Base-by-base conservation (phyloP, 139 green algal species). In the Cymbomonas tetramitiformis region DNA sequence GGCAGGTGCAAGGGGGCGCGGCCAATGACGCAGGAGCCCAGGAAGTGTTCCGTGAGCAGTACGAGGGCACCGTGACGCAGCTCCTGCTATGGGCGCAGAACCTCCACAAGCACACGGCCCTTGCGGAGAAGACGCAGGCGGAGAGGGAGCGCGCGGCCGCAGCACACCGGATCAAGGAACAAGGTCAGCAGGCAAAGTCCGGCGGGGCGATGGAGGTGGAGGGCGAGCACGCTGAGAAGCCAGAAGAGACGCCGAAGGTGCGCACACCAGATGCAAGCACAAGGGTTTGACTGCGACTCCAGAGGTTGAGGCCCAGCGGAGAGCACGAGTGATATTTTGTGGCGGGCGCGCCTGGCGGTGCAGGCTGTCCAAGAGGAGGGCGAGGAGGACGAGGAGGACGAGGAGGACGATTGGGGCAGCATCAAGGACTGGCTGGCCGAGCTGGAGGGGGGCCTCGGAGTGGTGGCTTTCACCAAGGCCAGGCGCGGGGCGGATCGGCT, bases 11-110 rank as follows among this genome's bases (percentile, higher is more conserved):
- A n/a, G n/a, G n/a, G n/a, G n/a, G n/a, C n/a, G n/a, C n/a, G n/a
- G n/a, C n/a, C n/a, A n/a, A n/a, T n/a, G n/a, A n/a, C n/a, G n/a
- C n/a, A n/a, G n/a, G n/a, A n/a, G n/a, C n/a, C n/a, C n/a, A n/a
- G n/a, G 5, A 6, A 6, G 29, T 5, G 28, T 21, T 57, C 3
- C 24, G 18, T n/a, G 49, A 57, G 4, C n/a, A 41, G n/a, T 23
- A 29, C 24, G 49, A 57, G 49, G 31, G 19, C 4, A 33, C 31
- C n/a, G 24, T 25, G 49, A 7, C 30, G 4, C 19, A 31, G 28
- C 9, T 38, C 1, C 23, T 60, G 10, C 15, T 60, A 18, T 60
- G 52, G 52, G 52, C 30, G 15, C 52, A 60, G 36, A 19, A 28
- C 8, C 38, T 60, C 18, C 15, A 60, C 15, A 28, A 25, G 18